These are phyloP conservation scores for Quaeritorhiza haematococci DNA, from an alignment of 371 early-diverging fungal species.

Conservation along the genomic window DNA sequence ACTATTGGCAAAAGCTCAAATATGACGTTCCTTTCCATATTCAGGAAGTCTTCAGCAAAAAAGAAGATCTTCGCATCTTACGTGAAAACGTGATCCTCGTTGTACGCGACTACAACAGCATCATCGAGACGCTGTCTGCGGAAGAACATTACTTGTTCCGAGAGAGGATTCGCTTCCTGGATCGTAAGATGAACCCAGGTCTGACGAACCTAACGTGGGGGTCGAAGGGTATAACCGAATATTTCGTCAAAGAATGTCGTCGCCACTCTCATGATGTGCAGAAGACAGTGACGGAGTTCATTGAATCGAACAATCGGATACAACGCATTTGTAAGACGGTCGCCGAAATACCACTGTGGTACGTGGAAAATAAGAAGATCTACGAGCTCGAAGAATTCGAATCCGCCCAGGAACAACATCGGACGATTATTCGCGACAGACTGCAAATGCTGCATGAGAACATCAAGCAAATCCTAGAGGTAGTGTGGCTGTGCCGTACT, in stretches of 20 bases:
- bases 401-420: conserved; percentile 31
- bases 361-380: conserved; percentile 48
- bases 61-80: conserved; percentile 52
- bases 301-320: conserved; percentile 35
- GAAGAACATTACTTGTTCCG: conserved; percentile 45
- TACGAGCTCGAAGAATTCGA: conserved; percentile 51
- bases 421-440: conserved; percentile 26
- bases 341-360: conserved; percentile 43
- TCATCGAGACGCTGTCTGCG: conserved; percentile 42
- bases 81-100: conserved; percentile 52
- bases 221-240: conserved; percentile 53
- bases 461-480: conserved; percentile 32
- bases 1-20: conserved; percentile 52
- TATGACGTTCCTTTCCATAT: conserved; percentile 50
- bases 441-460: conserved; percentile 32
- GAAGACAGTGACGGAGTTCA: conserved; percentile 42
- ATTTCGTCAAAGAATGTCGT: conserved; percentile 56
- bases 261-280: conserved; percentile 47
- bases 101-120: conserved; percentile 50
- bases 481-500: too few species aligned
- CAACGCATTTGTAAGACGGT: conserved; percentile 35
- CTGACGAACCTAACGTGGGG: conserved; percentile 50
- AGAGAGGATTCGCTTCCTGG: conserved; percentile 50
- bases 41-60: conserved; percentile 48
- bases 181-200: conserved; percentile 55